A percentile compares a stretch with the other conserved stretches of the same genome.
Conservation (phyloP, 2,329 filamentous ascomycete genomes). For the Colletotrichum gloeosporioides region DNA sequence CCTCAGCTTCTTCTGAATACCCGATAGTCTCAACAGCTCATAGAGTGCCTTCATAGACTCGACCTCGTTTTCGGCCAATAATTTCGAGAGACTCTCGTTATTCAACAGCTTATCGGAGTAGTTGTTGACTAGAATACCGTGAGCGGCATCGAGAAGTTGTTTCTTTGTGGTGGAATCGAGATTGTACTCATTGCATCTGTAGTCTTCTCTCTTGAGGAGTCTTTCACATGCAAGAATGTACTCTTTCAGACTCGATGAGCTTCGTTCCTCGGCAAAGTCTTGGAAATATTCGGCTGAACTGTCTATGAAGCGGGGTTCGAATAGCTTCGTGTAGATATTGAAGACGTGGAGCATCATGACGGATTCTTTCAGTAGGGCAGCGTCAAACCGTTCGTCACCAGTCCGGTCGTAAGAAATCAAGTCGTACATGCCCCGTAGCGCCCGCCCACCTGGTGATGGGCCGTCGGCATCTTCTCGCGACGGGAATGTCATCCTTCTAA, state of each 20-base stretch:
- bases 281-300: constrained; percentile 72
- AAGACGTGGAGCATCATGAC: constrained; percentile 88
- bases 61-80: constrained; percentile 75
- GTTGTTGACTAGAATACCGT: constrained; percentile 72
- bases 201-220: constrained; percentile 75
- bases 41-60: constrained; percentile 79
- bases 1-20: constrained; percentile 73
- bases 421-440: constrained; percentile 70
- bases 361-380: constrained; percentile 71
- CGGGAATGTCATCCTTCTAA: constrained; percentile 65
- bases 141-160: constrained; percentile 74
- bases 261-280: constrained; percentile 72
- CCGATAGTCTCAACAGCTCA: constrained; percentile 73
- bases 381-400: constrained; percentile 61
- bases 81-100: constrained; percentile 68
- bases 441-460: constrained; percentile 40
- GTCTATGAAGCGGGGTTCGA: constrained; percentile 78
- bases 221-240: constrained; percentile 76
- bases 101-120: constrained; percentile 73
- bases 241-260: constrained; percentile 67
- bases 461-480: constrained; percentile 22
- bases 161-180: constrained; percentile 85
- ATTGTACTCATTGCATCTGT: constrained; percentile 79
- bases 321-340: constrained; percentile 77
- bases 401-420: constrained; percentile 76